A percentile compares a stretch with the other conserved stretches of the same genome.
These are phyloP conservation scores for Pyrrhoderma lamaoense DNA, from an alignment of 1,284 basidiomycete species.

Conservation along the genomic window DNA sequence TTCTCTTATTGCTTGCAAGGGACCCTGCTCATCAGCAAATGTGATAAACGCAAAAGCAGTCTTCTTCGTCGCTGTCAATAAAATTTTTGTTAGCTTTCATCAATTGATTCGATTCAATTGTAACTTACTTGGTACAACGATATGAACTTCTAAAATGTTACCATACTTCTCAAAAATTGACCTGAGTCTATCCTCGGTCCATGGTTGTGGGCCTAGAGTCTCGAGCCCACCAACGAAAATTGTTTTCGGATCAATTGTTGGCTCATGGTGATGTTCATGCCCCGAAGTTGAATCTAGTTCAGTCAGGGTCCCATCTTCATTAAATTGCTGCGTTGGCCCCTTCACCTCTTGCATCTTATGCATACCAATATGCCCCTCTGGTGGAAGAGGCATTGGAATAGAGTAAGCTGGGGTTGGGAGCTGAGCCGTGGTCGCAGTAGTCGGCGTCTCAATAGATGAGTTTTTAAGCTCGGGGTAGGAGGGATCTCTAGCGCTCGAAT, in stretches of 20 bases:
- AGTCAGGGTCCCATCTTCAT: not conserved
- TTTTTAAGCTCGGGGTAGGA: constrained; percentile 14
- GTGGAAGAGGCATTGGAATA: not conserved
- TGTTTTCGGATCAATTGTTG: constrained; percentile 53
- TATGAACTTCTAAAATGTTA: constrained; percentile 52
- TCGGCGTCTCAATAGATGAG: constrained; percentile 6
- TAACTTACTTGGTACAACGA: constrained; percentile 48
- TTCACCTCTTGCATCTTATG: not conserved
- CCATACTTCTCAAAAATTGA: constrained; percentile 55
- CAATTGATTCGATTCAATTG: constrained; percentile 4
- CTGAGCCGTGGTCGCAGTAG: constrained; percentile 16
- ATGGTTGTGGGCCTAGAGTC: constrained; percentile 49
- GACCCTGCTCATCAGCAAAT: constrained; percentile 51
- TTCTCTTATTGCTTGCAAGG: constrained; percentile 50
- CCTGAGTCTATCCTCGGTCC: constrained; percentile 57
- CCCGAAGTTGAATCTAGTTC: constrained; percentile 3
- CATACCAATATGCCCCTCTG: not conserved
- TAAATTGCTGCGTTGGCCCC: not conserved
- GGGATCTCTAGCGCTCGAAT: constrained; percentile 12
- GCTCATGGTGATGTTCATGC: constrained; percentile 17
- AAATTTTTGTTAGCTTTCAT: not conserved
- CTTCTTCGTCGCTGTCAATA: constrained; percentile 44
- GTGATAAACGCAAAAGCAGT: constrained; percentile 70
- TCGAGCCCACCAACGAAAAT: constrained; percentile 72
- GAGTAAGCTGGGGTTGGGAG: constrained; percentile 17